These are phyloP conservation scores for Pythium apleroticum DNA, from an alignment of 352 stramenopile species.

Conservation along the genomic window DNA sequence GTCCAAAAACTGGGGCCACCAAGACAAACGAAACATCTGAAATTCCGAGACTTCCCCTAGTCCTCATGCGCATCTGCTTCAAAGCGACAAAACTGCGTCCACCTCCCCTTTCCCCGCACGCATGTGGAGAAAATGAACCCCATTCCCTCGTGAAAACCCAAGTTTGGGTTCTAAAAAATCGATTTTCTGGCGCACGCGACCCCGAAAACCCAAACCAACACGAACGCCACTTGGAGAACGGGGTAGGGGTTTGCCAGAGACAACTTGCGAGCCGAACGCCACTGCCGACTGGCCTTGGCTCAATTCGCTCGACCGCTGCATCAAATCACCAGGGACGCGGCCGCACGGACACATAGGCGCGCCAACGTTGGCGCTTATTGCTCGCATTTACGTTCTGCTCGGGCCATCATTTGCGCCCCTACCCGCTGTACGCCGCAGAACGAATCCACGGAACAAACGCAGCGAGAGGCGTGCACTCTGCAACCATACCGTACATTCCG, in stretches of 20 bases:
- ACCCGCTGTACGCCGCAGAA: background rate
- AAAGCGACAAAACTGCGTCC: background rate
- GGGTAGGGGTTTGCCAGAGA: constrained; percentile 24
- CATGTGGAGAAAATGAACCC: background rate
- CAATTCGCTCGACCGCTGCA: background rate
- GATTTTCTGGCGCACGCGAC: constrained; percentile 4
- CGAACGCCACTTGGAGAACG: constrained; percentile 14
- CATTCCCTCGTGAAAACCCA: background rate
- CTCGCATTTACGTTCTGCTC: background rate
- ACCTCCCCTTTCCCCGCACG: background rate
- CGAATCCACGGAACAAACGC: background rate
- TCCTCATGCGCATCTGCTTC: background rate
- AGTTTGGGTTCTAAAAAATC: constrained; percentile 8
- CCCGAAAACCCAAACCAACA: background rate
- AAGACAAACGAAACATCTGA: background rate
- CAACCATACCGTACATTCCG: background rate
- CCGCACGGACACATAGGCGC: constrained; percentile 3
- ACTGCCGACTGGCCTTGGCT: background rate
- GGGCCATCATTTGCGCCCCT: background rate
- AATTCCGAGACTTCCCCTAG: background rate
- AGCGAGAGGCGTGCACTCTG: background rate
- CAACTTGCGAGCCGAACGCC: constrained; percentile 8
- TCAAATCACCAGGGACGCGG: constrained; percentile 19
- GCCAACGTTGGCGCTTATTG: background rate
- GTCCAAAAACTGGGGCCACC: too few species aligned